These are phyloP conservation scores for Paramecium pentaurelia DNA, from an alignment of 73 alveolate species.

Conservation along the genomic window DNA sequence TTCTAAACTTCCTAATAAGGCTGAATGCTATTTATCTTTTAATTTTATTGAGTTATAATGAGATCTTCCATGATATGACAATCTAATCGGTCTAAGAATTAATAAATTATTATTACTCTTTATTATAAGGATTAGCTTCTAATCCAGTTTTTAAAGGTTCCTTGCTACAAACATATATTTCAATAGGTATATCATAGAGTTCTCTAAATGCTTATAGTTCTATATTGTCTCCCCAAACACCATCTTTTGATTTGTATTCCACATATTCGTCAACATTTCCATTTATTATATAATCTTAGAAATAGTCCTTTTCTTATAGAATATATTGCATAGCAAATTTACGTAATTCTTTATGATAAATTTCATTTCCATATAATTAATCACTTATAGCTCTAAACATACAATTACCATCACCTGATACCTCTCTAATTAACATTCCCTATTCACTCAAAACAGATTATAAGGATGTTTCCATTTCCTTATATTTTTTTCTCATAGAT, in stretches of 20 bases:
- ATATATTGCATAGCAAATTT: constrained; percentile 92
- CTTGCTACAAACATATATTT: constrained; percentile 88
- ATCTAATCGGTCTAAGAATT: constrained; percentile 76
- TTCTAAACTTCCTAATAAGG: constrained; percentile 55
- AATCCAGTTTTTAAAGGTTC: constrained; percentile 96
- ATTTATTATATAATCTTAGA: constrained; percentile 79
- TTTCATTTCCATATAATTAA: constrained; percentile 92
- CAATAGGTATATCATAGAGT: constrained; percentile 93
- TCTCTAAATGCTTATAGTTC: constrained; percentile 96
- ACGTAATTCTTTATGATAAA: constrained; percentile 79
- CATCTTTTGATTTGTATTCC: constrained; percentile 80
- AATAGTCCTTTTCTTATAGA: constrained; percentile 87
- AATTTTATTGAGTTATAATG: constrained; percentile 94
- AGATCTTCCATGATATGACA: constrained; percentile 94
- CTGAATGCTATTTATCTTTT: constrained; percentile 71
- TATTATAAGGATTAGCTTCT: constrained; percentile 77
- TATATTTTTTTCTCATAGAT: not conserved
- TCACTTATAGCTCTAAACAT: constrained; percentile 95
- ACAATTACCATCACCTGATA: constrained; percentile 97
- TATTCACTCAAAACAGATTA: not conserved
- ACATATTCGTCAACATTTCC: constrained; percentile 90
- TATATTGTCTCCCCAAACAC: constrained; percentile 98
- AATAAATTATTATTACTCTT: not conserved
- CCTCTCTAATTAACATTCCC: constrained; percentile 43
- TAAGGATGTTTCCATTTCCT: constrained; percentile 29